phyloP scores from a whole-genome alignment of 495 filamentous ascomycete species.

The Penicillium diatomitis region DNA sequence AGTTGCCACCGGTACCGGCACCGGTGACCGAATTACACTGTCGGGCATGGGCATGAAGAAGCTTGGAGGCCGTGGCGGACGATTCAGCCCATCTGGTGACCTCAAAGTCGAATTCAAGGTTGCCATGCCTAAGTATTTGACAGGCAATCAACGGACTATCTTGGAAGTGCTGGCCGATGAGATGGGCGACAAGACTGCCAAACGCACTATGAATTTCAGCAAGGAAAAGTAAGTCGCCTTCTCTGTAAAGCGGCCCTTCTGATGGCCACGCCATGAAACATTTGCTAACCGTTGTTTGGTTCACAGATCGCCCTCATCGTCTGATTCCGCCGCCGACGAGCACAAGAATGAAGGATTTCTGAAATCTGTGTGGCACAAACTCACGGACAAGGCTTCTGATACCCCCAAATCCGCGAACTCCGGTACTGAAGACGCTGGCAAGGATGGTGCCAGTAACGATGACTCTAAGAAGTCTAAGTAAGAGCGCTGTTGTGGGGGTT shows the following conservation, averaged over 20 bases:
- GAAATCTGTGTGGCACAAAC: conserved; percentile 78
- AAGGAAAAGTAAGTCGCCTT: conserved; percentile 34
- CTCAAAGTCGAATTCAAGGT: conserved; percentile 92
- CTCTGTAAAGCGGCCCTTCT: too few species aligned
- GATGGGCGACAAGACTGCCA: conserved; percentile 83
- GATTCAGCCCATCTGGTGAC: conserved; percentile 55
- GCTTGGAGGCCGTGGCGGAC: conserved; percentile 44
- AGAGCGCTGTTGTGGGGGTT: not conserved
- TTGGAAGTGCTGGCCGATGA: conserved; percentile 94
- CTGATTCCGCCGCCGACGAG: conserved; percentile 23
- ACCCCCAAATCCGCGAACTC: conserved; percentile 21
- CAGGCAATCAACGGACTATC: conserved; percentile 78
- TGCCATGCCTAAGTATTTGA: conserved; percentile 86
- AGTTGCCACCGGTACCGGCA: conserved; percentile 81
- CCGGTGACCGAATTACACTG: conserved; percentile 82
- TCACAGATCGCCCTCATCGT: conserved; percentile 8
- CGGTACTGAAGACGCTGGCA: conserved; percentile 15
- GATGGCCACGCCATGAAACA: too few species aligned
- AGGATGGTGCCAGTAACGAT: conserved; percentile 31
- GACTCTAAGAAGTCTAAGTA: conserved; percentile 46
- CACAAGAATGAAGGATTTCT: conserved; percentile 76
- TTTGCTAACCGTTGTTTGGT: not conserved
- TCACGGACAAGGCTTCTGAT: conserved; percentile 66
- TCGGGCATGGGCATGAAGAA: conserved; percentile 88
- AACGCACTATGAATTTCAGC: conserved; percentile 72